Base-by-base conservation (phyloP, 169 alveolate species). In the Ichthyophthirius multifiliis region DNA sequence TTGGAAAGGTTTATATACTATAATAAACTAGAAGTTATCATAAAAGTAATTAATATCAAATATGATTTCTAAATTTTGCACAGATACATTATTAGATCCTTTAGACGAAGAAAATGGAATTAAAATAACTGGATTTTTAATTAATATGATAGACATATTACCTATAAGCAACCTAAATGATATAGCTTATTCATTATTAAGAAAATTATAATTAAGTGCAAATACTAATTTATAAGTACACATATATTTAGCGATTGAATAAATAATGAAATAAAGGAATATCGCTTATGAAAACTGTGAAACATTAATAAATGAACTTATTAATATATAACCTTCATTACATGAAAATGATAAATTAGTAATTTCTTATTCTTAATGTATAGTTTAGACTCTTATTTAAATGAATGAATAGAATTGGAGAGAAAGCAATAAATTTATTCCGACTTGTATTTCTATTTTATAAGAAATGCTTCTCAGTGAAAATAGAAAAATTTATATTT, bases 231-330 rank as follows among this genome's bases (percentile, higher is more conserved):
- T 55, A 6, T 34, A 55, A 55, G 39, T 55, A 27, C 71, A 27
- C 71, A 55, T 55, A 5, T 55, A 55, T 9, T 41, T 41, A 41
- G 13, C 13, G 13, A 41, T 9, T 41, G 13, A 55, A 39, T 27
- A 55, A 27, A 55, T 55, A 0, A 55, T 55, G 71, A 55, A 55
- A 55, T 27, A 27, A 16, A 27, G 71, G 31, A n/a, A 55, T 27
- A n/a, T 55, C 34, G 31, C 43, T 10, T 55, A 27, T 55, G 71
- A 55, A 27, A 55, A 55, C 39, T 55, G 71, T 18, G 77, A 67
- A 67, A 37, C 77, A 13, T 23, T 67, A 5, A 34, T 67, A 16
- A 67, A 67, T n/a, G 63, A 67, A 67, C 41, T 67, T 23, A 35
- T 67, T 41, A 30, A 34, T 10, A 67, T 37, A 37, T 41, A 67